These are phyloP conservation scores for Gentiana straminea DNA, from an alignment of 257 asterid species.

Conservation along the genomic window DNA sequence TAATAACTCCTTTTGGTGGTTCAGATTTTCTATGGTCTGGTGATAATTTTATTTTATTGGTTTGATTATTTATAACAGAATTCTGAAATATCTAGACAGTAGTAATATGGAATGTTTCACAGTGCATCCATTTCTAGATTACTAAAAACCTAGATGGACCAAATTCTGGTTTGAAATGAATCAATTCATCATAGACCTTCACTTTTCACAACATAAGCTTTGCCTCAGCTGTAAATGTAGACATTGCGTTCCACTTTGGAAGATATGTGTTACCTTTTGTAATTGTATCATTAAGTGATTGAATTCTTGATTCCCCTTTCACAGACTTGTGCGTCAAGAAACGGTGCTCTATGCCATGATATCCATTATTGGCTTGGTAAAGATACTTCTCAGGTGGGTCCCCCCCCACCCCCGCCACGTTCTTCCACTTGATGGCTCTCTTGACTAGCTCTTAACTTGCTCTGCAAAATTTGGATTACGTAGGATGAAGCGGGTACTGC, in stretches of 20 bases:
- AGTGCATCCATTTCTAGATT: too few relatives aligned
- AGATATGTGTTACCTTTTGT: not conserved
- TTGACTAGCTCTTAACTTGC: not conserved
- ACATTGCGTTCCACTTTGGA: not conserved
- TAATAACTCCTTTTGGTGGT: too few relatives aligned
- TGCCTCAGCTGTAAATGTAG: too few relatives aligned
- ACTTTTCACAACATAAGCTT: too few relatives aligned
- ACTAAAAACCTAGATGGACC: too few relatives aligned
- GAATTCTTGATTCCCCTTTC: slow-evolving; percentile 1
- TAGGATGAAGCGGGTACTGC: slow-evolving; percentile 20
- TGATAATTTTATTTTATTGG: too few relatives aligned
- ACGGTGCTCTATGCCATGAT: slow-evolving; percentile 51
- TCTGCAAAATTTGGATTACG: slow-evolving; percentile 3
- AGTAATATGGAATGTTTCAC: too few relatives aligned
- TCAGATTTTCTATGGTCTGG: too few relatives aligned
- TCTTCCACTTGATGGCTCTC: not conserved
- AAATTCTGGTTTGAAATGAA: too few relatives aligned
- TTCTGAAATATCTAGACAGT: too few relatives aligned
- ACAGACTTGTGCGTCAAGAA: slow-evolving; percentile 53
- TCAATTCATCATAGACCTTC: too few relatives aligned
- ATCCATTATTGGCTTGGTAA: slow-evolving; percentile 79
- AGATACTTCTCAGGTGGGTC: slow-evolving; percentile 23
- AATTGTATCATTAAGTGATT: not conserved
- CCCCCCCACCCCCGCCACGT: not conserved
- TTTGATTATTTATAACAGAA: too few relatives aligned